Evolutionary conservation across 2,329 filamentous ascomycete species (phyloP).

Genomic region (Dryadomyces sulphureus): DNA sequence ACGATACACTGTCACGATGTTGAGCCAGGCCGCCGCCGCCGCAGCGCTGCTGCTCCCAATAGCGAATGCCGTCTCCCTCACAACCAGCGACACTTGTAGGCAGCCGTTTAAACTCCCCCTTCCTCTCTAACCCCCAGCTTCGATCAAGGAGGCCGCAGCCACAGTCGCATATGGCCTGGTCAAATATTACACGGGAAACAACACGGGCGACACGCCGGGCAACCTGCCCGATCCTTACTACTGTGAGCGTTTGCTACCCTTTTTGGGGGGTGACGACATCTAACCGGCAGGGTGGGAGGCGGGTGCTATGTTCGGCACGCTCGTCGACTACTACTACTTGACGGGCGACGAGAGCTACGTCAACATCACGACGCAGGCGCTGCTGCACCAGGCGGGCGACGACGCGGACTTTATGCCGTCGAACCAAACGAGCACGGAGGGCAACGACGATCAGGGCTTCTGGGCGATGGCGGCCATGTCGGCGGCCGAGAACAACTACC

Average conservation of each 20-base stretch:
- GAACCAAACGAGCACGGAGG: slow-evolving; percentile 46
- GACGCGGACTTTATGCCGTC: slow-evolving; percentile 49
- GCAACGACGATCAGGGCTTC: slow-evolving; percentile 69
- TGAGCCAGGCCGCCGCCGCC: too few species aligned
- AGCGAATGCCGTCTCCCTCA: slow-evolving; percentile 8
- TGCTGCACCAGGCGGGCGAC: slow-evolving; percentile 46
- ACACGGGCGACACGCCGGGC: slow-evolving; percentile 41
- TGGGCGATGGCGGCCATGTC: slow-evolving; percentile 75
- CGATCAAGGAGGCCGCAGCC: slow-evolving; percentile 31
- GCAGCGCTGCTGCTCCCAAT: slow-evolving; percentile 8
- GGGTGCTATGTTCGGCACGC: slow-evolving; percentile 53
- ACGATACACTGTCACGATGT: too few species aligned
- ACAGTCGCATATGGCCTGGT: slow-evolving; percentile 24
- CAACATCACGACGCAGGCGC: slow-evolving; percentile 38
- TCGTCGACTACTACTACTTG: slow-evolving; percentile 59
- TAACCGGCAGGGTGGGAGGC: slow-evolving; percentile 52
- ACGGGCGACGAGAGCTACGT: slow-evolving; percentile 55
- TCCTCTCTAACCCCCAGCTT: slow-evolving; percentile 22
- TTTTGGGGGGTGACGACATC: slow-evolving; percentile 5
- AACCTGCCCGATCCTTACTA: slow-evolving; percentile 49
- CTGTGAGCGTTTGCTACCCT: slow-evolving; percentile 27
- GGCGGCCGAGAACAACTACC: slow-evolving; percentile 63
- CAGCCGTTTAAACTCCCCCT: not conserved
- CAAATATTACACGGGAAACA: slow-evolving; percentile 40
- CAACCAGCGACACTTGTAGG: not conserved